Conservation (phyloP, 768 basidiomycete species). For the Tulasnella calospora region DNA sequence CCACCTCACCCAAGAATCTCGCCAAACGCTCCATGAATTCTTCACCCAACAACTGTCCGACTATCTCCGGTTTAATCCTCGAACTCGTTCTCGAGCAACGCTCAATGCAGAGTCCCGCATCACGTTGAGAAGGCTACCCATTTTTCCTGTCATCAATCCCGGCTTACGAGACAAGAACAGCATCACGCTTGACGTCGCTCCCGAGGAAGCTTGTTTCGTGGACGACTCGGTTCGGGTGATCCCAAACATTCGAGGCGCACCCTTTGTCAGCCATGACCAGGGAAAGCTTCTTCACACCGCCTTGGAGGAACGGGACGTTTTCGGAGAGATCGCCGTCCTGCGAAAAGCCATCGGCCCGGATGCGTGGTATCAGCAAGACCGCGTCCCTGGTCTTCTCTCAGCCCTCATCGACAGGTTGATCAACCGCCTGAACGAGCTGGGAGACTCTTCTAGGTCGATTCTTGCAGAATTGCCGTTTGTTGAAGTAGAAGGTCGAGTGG, state of each 20-base stretch:
- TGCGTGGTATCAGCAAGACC: neutral
- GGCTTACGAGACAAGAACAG: neutral
- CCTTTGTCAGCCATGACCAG: neutral
- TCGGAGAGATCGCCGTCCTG: neutral
- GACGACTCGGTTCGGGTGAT: conserved; percentile 6
- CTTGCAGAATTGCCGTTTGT: neutral
- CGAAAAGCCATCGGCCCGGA: neutral
- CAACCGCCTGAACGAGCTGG: neutral
- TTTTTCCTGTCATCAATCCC: neutral
- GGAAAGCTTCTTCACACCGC: neutral
- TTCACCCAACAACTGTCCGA: neutral
- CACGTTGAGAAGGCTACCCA: neutral
- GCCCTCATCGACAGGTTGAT: conserved; percentile 1
- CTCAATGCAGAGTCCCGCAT: neutral
- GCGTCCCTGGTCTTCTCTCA: neutral
- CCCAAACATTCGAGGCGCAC: neutral
- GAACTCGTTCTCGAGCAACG: neutral
- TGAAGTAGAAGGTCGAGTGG: neutral
- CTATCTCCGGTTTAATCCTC: neutral
- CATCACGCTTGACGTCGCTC: neutral
- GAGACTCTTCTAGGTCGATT: neutral
- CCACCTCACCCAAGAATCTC: neutral
- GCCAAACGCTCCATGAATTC: too few species aligned
- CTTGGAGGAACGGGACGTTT: neutral
- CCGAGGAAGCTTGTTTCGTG: neutral